Evolutionary conservation across 345 rosid genomes (phyloP).

Genomic region (Dipteronia dyeriana): DNA sequence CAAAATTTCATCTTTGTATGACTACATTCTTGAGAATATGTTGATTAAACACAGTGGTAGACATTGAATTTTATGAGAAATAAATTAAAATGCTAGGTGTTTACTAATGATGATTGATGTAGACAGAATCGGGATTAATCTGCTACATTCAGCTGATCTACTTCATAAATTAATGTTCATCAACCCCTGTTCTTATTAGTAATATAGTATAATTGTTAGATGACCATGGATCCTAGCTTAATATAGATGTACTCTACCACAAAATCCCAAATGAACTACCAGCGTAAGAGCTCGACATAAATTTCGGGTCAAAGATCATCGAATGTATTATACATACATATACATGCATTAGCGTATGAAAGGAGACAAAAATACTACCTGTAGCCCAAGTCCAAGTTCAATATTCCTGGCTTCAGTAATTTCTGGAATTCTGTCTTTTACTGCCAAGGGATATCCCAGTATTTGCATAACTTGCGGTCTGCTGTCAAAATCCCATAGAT

Average conservation of each 20-base stretch:
- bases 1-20: neutral
- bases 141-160: neutral
- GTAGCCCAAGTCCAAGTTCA: slow-evolving; percentile 93
- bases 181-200: neutral
- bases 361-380: slow-evolving; percentile 45
- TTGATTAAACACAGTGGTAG: neutral
- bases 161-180: neutral
- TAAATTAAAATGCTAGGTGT: neutral
- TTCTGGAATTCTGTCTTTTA: slow-evolving; percentile 75
- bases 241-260: neutral
- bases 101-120: neutral
- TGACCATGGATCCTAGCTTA: neutral
- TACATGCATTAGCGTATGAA: neutral
- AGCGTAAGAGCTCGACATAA: neutral
- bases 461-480: slow-evolving; percentile 75
- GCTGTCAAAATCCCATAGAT: slow-evolving; percentile 92
- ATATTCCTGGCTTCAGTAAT: slow-evolving; percentile 93
- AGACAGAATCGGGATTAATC: neutral
- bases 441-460: slow-evolving; percentile 70
- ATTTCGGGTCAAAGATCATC: neutral
- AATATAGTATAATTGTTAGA: neutral
- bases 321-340: neutral
- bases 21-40: neutral
- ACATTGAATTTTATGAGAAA: neutral
- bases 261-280: neutral